Evolutionary conservation across 148 eudicot species (phyloP).

Genomic region (Chenopodium suecicum): DNA sequence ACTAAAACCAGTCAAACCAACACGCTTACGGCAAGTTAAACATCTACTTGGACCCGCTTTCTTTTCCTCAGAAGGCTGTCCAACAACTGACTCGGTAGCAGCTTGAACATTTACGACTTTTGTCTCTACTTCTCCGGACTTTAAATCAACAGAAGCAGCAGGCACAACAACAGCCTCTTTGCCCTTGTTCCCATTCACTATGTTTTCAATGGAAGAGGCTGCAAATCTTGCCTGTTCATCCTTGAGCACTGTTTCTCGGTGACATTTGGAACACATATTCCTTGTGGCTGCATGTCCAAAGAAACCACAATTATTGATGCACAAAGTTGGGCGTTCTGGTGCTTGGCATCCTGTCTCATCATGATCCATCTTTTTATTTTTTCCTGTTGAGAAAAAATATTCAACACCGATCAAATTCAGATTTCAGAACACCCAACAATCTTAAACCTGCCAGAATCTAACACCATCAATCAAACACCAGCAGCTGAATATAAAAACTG

Average conservation of each 20-base stretch:
- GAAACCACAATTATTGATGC: slow-evolving; percentile 62
- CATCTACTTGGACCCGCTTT: slow-evolving; percentile 39
- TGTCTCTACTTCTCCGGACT: slow-evolving; percentile 17
- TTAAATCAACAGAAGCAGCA: slow-evolving; percentile 4
- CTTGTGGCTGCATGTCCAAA: slow-evolving; percentile 55
- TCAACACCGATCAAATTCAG: background rate
- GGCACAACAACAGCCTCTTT: slow-evolving; percentile 19
- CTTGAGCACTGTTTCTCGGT: slow-evolving; percentile 42
- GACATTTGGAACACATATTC: slow-evolving; percentile 67
- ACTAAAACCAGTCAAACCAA: slow-evolving; percentile 42
- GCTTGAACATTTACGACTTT: slow-evolving; percentile 15
- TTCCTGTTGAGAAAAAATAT: background rate
- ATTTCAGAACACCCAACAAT: background rate
- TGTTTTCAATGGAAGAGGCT: slow-evolving; percentile 38
- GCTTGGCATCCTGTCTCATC: slow-evolving; percentile 42
- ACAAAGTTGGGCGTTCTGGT: slow-evolving; percentile 51
- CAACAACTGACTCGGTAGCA: slow-evolving; percentile 15
- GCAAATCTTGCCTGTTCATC: slow-evolving; percentile 51
- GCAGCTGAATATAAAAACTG: background rate
- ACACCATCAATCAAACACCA: background rate
- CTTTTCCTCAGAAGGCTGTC: slow-evolving; percentile 17
- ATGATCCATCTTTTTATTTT: slow-evolving; percentile 28
- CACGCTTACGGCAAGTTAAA: slow-evolving; percentile 35
- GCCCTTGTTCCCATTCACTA: slow-evolving; percentile 31
- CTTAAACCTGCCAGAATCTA: background rate